These are phyloP conservation scores for Akanthomyces uredinophilus DNA, from an alignment of 2,329 filamentous ascomycete species.

Conservation along the genomic window DNA sequence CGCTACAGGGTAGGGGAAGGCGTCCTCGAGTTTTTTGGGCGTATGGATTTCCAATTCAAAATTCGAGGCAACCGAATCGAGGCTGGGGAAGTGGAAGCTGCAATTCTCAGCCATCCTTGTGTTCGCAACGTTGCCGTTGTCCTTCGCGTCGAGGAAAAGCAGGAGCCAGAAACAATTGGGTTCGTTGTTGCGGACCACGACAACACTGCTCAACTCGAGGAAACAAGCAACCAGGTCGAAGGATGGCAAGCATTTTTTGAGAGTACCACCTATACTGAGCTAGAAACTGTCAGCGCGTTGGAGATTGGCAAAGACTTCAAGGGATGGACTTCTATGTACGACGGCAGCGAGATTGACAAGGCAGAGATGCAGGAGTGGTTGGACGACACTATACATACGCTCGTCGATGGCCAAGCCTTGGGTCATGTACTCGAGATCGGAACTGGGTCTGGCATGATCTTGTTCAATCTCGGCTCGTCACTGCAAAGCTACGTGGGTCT, in stretches of 20 bases:
- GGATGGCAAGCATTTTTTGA: constrained; percentile 20
- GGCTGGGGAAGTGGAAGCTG: constrained; percentile 24
- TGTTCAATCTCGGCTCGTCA: constrained; percentile 23
- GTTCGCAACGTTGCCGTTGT: constrained; percentile 21
- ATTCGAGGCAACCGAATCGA: constrained; percentile 29
- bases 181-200: constrained; percentile 13
- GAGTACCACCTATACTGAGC: constrained; percentile 14
- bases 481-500: constrained; percentile 25
- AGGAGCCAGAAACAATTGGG: constrained; percentile 10
- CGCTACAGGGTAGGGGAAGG: constrained; percentile 21
- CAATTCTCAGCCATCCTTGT: constrained; percentile 13
- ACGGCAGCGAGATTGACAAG: constrained; percentile 23
- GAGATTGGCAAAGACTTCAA: constrained; percentile 25
- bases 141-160: not conserved
- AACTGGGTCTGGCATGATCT: constrained; percentile 27
- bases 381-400: constrained; percentile 24
- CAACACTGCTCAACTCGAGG: constrained; percentile 3
- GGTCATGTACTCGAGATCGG: constrained; percentile 26
- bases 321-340: constrained; percentile 30
- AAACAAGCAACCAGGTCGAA: constrained; percentile 16
- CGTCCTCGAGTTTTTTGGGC: constrained; percentile 24
- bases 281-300: constrained; percentile 15
- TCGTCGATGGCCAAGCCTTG: constrained; percentile 16
- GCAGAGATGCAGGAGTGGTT: constrained; percentile 30
- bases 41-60: constrained; percentile 27